Evolutionary conservation across 2,329 filamentous ascomycete genomes (phyloP).

Genomic region (Nannizzia gypsea): DNA sequence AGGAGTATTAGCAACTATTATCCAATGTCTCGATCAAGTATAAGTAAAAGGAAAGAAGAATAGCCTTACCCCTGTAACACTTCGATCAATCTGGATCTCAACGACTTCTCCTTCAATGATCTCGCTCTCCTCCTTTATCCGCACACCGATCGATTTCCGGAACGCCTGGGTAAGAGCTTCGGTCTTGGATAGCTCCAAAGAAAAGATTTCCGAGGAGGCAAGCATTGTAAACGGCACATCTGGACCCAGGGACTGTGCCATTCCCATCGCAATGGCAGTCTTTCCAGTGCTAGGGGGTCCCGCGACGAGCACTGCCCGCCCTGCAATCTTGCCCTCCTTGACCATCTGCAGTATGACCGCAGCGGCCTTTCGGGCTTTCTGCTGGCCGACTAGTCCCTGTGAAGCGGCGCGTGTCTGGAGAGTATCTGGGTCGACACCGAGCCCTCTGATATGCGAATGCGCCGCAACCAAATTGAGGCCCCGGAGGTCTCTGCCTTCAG

Average conservation of each 20-base stretch:
- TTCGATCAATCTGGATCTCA: slow-evolving; percentile 95
- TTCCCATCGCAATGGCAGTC: slow-evolving; percentile 96
- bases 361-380: slow-evolving; percentile 91
- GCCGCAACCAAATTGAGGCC: slow-evolving; percentile 95
- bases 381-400: slow-evolving; percentile 89
- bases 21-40: not conserved
- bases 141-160: slow-evolving; percentile 92
- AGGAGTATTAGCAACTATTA: slow-evolving; percentile 11
- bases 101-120: slow-evolving; percentile 99
- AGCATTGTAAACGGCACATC: slow-evolving; percentile 96
- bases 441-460: slow-evolving; percentile 92
- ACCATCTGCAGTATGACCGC: slow-evolving; percentile 98
- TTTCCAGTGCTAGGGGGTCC: slow-evolving; percentile 95
- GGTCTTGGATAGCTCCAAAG: slow-evolving; percentile 98
- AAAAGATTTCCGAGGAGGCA: slow-evolving; percentile 94
- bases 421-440: slow-evolving; percentile 84
- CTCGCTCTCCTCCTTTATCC: slow-evolving; percentile 98
- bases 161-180: slow-evolving; percentile 98
- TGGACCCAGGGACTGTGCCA: slow-evolving; percentile 87
- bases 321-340: slow-evolving; percentile 96
- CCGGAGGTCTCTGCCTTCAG: slow-evolving; percentile 89
- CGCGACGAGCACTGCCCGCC: slow-evolving; percentile 84
- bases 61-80: slow-evolving; percentile 63
- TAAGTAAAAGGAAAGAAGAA: not conserved
- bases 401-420: slow-evolving; percentile 75